Evolutionary conservation across 148 eudicot genomes (phyloP).

Genomic region (Mesembryanthemum crystallinum): DNA sequence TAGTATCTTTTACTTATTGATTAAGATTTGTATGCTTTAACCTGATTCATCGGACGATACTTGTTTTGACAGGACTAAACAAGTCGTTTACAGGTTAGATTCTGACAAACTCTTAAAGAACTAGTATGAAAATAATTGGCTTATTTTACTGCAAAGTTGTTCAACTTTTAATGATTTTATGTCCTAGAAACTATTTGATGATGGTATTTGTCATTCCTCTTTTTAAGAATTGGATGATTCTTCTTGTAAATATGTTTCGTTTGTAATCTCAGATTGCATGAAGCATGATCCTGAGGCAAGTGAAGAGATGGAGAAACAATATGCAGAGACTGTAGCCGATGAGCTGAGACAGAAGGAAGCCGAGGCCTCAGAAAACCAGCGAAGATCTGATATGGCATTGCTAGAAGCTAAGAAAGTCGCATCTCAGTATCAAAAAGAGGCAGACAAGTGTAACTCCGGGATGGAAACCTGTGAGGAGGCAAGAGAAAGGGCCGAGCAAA

Average conservation of each 20-base stretch:
- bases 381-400: slow-evolving; percentile 59
- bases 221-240: neutral
- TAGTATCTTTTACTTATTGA: neutral
- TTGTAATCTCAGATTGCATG: slow-evolving; percentile 53
- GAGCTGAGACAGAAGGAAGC: slow-evolving; percentile 61
- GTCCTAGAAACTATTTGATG: neutral
- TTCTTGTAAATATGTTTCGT: neutral
- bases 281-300: slow-evolving; percentile 70
- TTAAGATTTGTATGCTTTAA: too few species aligned
- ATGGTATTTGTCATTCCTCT: neutral
- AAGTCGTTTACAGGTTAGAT: slow-evolving; percentile 57
- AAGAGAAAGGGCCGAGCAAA: slow-evolving; percentile 67
- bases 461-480: slow-evolving; percentile 95
- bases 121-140: neutral
- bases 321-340: slow-evolving; percentile 56
- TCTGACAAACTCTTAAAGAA: neutral
- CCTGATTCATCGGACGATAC: slow-evolving; percentile 6
- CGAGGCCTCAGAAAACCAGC: slow-evolving; percentile 61
- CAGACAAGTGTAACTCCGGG: slow-evolving; percentile 81
- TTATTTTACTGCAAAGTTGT: neutral
- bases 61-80: slow-evolving; percentile 53
- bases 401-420: slow-evolving; percentile 79
- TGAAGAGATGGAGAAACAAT: slow-evolving; percentile 60
- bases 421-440: slow-evolving; percentile 78
- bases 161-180: too few species aligned